phyloP scores from a whole-genome alignment of 192 early-diverging fungal species.

The Rhizophagus clarus region DNA sequence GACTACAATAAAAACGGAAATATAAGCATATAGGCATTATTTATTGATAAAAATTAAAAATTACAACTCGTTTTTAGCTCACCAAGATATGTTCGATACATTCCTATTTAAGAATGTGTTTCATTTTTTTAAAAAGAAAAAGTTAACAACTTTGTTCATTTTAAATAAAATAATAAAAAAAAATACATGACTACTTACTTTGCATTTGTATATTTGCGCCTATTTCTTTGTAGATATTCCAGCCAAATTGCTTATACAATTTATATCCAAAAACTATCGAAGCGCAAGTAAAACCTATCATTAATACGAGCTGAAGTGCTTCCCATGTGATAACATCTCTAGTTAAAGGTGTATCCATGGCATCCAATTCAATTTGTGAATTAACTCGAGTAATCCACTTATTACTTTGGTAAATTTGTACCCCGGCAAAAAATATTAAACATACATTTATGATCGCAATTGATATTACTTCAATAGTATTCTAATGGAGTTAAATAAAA shows the following conservation, averaged over 20 bases:
- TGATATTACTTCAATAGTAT: slow-evolving; percentile 25
- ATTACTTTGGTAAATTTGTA: slow-evolving; percentile 9
- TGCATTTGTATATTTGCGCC: slow-evolving; percentile 64
- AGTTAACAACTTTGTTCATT: background rate
- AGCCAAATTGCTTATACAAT: slow-evolving; percentile 65
- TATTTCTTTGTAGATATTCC: slow-evolving; percentile 71
- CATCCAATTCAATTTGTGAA: background rate
- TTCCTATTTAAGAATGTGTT: slow-evolving; percentile 38
- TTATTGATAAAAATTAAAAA: background rate
- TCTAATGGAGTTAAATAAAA: background rate
- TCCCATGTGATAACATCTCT: background rate
- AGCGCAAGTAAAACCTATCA: background rate
- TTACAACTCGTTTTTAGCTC: background rate
- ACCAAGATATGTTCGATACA: slow-evolving; percentile 65
- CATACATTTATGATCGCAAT: slow-evolving; percentile 19
- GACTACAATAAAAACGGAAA: background rate
- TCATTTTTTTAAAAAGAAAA: background rate
- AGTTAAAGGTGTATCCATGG: background rate
- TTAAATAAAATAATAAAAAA: background rate
- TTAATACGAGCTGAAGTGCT: background rate
- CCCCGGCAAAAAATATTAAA: background rate
- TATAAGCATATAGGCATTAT: background rate
- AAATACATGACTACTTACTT: slow-evolving; percentile 42
- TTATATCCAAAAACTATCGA: slow-evolving; percentile 43
- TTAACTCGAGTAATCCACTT: slow-evolving; percentile 25